Percentiles rank a stretch among this genome's conserved stretches.
Evolutionary conservation across 1,284 basidiomycete species (phyloP).

Genomic region (Hemileia vastatrix): DNA sequence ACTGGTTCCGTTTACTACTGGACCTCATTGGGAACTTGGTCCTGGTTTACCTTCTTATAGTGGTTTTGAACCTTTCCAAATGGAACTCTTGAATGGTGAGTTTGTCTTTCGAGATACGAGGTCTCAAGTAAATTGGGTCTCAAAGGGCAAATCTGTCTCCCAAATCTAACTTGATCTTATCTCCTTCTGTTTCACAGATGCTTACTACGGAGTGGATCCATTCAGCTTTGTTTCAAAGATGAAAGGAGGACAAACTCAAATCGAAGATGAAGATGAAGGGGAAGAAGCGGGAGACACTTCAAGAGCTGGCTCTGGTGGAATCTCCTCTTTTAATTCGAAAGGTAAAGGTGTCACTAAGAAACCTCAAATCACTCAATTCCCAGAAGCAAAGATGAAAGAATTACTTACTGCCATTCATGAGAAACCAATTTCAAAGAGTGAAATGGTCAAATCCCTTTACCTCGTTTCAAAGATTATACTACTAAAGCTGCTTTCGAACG

Average conservation of each 20-base stretch:
- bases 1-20: slow-evolving; percentile 37
- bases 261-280: not conserved
- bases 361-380: not conserved
- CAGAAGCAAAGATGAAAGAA: not conserved
- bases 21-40: slow-evolving; percentile 38
- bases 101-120: not conserved
- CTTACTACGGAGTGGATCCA: not conserved
- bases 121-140: too few species aligned
- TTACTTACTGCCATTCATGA: not conserved
- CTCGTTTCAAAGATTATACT: not conserved
- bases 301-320: not conserved
- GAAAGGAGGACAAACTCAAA: not conserved
- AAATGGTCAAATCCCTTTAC: not conserved
- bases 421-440: not conserved
- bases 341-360: not conserved
- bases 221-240: not conserved
- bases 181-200: not conserved
- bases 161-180: not conserved
- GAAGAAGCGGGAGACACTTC: not conserved
- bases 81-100: slow-evolving; percentile 37
- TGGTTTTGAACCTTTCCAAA: slow-evolving; percentile 34
- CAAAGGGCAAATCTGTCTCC: too few species aligned
- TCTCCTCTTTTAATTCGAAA: not conserved
- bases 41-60: slow-evolving; percentile 31
- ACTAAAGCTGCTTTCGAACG: not conserved